Conservation (phyloP, 495 filamentous ascomycete genomes). For the Penicillium paradoxum region DNA sequence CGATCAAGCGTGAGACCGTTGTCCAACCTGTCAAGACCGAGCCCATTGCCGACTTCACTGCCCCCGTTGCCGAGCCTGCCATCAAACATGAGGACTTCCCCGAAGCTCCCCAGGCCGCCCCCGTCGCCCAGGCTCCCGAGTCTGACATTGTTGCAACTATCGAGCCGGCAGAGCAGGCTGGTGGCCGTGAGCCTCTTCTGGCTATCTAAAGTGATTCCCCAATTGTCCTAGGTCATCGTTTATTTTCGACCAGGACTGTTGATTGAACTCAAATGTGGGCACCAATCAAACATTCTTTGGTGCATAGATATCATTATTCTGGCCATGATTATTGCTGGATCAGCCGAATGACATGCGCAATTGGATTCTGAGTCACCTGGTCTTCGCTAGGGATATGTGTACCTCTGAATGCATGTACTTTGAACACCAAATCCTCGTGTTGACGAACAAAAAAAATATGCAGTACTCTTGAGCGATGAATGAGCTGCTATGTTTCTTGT, state of each 20-base stretch:
- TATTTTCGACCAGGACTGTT: background rate
- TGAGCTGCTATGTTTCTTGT: conserved; percentile 11
- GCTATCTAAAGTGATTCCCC: conserved; percentile 24
- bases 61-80: conserved; percentile 13
- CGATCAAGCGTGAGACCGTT: conserved; percentile 50
- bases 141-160: conserved; percentile 23
- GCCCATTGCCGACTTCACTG: conserved; percentile 31
- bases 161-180: conserved; percentile 12
- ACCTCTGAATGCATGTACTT: conserved; percentile 12
- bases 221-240: background rate
- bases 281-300: background rate
- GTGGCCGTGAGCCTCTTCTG: conserved; percentile 34
- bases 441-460: conserved; percentile 13
- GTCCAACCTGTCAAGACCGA: conserved; percentile 52
- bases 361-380: background rate
- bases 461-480: conserved; percentile 19
- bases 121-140: conserved; percentile 38
- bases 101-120: conserved; percentile 43
- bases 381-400: background rate
- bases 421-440: conserved; percentile 3
- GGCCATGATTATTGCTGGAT: conserved; percentile 1
- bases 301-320: conserved; percentile 1
- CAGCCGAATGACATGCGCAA: conserved; percentile 2
- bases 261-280: background rate
- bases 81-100: conserved; percentile 56